These are phyloP conservation scores for Furcasterigmium furcatum DNA, from an alignment of 2,329 filamentous ascomycete genomes.

Conservation along the genomic window DNA sequence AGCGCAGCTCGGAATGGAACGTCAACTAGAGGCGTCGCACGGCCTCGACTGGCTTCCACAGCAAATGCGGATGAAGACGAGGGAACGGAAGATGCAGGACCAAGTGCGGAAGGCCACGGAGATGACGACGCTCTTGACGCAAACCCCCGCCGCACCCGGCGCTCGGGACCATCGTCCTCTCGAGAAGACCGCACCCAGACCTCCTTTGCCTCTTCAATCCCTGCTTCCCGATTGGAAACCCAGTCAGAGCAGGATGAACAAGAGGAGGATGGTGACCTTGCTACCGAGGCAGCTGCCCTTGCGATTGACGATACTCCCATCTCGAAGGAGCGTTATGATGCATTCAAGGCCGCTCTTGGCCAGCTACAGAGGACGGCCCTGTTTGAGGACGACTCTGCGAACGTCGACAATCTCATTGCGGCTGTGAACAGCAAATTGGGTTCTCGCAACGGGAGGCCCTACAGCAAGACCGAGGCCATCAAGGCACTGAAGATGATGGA, in stretches of 20 bases:
- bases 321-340: slow-evolving; percentile 58
- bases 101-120: slow-evolving; percentile 48
- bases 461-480: slow-evolving; percentile 69
- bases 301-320: slow-evolving; percentile 49
- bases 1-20: slow-evolving; percentile 29
- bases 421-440: slow-evolving; percentile 75
- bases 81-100: slow-evolving; percentile 48
- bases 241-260: slow-evolving; percentile 7
- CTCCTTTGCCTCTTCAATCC: slow-evolving; percentile 72
- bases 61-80: slow-evolving; percentile 39
- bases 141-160: slow-evolving; percentile 38
- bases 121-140: slow-evolving; percentile 36
- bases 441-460: slow-evolving; percentile 50
- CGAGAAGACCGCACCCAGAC: slow-evolving; percentile 41
- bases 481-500: slow-evolving; percentile 78
- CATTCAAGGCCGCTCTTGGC: slow-evolving; percentile 80
- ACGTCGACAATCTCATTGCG: slow-evolving; percentile 69
- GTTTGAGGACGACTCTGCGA: slow-evolving; percentile 84
- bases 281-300: slow-evolving; percentile 35
- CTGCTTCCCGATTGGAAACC: background rate
- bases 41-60: slow-evolving; percentile 23
- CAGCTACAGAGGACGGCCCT: slow-evolving; percentile 76
- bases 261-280: slow-evolving; percentile 43
- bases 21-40: slow-evolving; percentile 24
- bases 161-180: slow-evolving; percentile 28